Evolutionary conservation across 2,329 filamentous ascomycete species (phyloP), one percentile per base, ranked within the genome.

Genomic region (Fusarium xylarioides): DNA sequence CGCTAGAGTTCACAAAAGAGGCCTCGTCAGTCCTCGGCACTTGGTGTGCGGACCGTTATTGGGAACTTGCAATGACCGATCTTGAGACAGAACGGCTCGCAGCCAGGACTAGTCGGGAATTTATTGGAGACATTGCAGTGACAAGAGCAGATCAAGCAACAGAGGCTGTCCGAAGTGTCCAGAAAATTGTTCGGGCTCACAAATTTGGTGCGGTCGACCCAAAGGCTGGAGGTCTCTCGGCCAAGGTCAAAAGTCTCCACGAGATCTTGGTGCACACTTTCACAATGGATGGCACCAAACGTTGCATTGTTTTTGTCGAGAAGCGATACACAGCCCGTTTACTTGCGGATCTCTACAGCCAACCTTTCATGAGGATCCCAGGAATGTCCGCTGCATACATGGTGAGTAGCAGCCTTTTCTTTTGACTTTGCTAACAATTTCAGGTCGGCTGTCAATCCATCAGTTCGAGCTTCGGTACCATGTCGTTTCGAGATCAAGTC

Each of bases 241-340:
- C 90, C 21, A 99, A 98, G 80, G 91, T 95, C 2, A 81, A 87
- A 8, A 76, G 86, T 10, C 87, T 98, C 1, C 80, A 90, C 28
- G 78, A 84, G 5, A 89, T 91, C 62, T 84, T 98, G 2, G 79
- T 81, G 7, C 81, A 89, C 12, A 87, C 91, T 55, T 98, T 95
- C 76, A 85, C 90, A 11, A 85, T 87, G 34, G 91, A 91, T 23
- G 40, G 61, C 10, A 74, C 76, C 5, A 76, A 70, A n/a, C 74
- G 81, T 4, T 97, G 94, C 77, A 97, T 99, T 62, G 89, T 98
- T 1, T 98, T 99, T 80, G 94, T 97, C 0, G 87, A 94, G 68
- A 88, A 92, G 79, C 87, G 95, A 44, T 90, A 92, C 71, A 95
- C 94, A 1, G 95, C 95, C 2, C 88, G 90, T 23, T 81, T 97